Evolutionary conservation across 208 protist genomes (phyloP), one percentile per base, ranked within the genome.

Genomic region (Crithidia fasciculata): DNA sequence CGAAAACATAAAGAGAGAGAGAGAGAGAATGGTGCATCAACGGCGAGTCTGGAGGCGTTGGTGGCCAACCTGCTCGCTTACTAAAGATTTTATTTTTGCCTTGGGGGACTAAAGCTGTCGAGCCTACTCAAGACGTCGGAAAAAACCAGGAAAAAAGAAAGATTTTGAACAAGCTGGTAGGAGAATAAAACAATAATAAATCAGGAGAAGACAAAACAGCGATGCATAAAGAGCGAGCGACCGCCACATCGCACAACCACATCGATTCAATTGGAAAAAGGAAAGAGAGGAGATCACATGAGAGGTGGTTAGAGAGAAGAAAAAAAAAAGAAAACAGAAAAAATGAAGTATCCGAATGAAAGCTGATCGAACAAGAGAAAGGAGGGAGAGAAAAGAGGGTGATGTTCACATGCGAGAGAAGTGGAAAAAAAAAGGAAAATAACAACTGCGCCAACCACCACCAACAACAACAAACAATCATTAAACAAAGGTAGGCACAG

Each of bases 251-350:
- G 28, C 28, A 28, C 28, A 28, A 28, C 28, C 1, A 28, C 28
- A 28, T 28, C 28, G 28, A 28, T 15, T 37, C 4, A 55, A n/a
- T 57, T 2, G 37, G 1, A 43, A 59, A 44, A 53, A 15, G 61
- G 0, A 50, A 16, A 5, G 15, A 62, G 18, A 60, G 28, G 1
- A 28, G 28, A 28, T 28, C 28, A 28, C 28, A 28, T 28, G 28
- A 28, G 28, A 56, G 16, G 19, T 19, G 60, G 53, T 57, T 44
- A 18, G 18, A n/a, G 5, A 19, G 8, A 52, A 43, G 36, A 62
- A 65, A 16, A 72, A 39, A 39, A 63, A 67, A 28, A 50, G 39
- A 49, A 18, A 62, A 62, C n/a, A 59, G 50, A 37, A n/a, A 60
- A 58, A 43, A 16, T 13, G 7, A 10, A 59, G 40, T 8, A 59